Base-by-base conservation (phyloP, 352 stramenopile species). In the Globisporangium okanoganense region DNA sequence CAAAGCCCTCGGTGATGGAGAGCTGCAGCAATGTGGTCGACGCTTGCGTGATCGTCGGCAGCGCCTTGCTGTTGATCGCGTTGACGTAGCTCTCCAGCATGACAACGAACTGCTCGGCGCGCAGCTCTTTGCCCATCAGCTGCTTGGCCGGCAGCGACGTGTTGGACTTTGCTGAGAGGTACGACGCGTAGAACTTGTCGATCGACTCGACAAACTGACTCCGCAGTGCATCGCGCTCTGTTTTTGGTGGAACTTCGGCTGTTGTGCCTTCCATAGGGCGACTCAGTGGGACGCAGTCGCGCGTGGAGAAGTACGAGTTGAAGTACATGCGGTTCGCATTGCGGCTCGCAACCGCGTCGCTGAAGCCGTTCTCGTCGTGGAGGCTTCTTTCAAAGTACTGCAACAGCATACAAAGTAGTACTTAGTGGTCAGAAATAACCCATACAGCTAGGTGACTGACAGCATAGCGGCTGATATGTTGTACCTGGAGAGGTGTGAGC, bases 261-360 rank as follows among this genome's bases (percentile, higher is more conserved):
- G 49, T 36, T n/a, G 56, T 62, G 29, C 58, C 74, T 63, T 88
- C 80, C 6, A 87, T 40, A 0, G 75, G 68, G 6, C 81, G 81
- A 62, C 76, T 87, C 1, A 90, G 47, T 8, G 58, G 62, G 29
- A 87, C 64, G 47, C 71, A 79, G n/a, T 83, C 68, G 33, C 72
- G 66, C 2, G 48, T 36, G 0, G 61, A 59, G 24, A 90, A 90
- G 43, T 80, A 73, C 43, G 67, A 69, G 38, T 78, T 70, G 31
- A 91, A 54, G 52, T 82, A 87, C 79, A 87, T 88, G 48, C 80
- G 76, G 31, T 73, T 49, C 53, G 71, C 68, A 54, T 91, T 91
- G 51, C 76, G 75, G 41, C 64, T 35, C 10, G 67, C 66, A 10
- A 83, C 78, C 9, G 75, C 70, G 16, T 89, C 77, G 50, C 70